Conservation (phyloP, 2,329 filamentous ascomycete species). For the Mycogone perniciosa region DNA sequence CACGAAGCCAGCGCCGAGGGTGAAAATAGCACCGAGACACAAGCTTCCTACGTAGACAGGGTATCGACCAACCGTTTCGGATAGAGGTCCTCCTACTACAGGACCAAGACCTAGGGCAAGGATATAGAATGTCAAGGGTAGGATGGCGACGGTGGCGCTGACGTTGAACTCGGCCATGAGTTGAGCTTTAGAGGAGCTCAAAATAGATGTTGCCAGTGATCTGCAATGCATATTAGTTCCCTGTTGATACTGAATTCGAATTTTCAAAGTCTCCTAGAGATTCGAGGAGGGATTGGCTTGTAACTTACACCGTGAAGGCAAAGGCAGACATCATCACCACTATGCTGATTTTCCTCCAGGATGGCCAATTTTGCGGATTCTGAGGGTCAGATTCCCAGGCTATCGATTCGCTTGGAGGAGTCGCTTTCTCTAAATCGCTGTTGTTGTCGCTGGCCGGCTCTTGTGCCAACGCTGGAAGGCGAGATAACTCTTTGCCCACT, state of each 20-base stretch:
- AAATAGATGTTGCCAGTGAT: too few species aligned
- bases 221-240: too few species aligned
- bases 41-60: constrained; percentile 66
- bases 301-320: constrained; percentile 8
- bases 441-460: neutral
- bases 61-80: constrained; percentile 58
- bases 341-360: constrained; percentile 1
- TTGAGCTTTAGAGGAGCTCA: neutral
- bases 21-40: constrained; percentile 58
- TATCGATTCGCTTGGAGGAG: neutral
- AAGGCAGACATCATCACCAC: constrained; percentile 3
- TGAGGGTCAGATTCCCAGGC: constrained; percentile 8
- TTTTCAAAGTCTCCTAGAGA: neutral
- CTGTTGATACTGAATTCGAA: neutral
- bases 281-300: neutral
- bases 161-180: constrained; percentile 11
- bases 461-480: too few species aligned
- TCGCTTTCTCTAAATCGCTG: neutral
- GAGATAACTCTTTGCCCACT: too few species aligned
- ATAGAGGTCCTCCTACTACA: constrained; percentile 71
- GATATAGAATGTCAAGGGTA: constrained; percentile 60
- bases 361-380: constrained; percentile 10
- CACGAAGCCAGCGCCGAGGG: constrained; percentile 55
- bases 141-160: constrained; percentile 11
- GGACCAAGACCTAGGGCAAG: constrained; percentile 68